Evolutionary conservation across 2,329 filamentous ascomycete genomes (phyloP), one percentile per base, ranked within the genome.

Genomic region (Dissoconium aciculare): DNA sequence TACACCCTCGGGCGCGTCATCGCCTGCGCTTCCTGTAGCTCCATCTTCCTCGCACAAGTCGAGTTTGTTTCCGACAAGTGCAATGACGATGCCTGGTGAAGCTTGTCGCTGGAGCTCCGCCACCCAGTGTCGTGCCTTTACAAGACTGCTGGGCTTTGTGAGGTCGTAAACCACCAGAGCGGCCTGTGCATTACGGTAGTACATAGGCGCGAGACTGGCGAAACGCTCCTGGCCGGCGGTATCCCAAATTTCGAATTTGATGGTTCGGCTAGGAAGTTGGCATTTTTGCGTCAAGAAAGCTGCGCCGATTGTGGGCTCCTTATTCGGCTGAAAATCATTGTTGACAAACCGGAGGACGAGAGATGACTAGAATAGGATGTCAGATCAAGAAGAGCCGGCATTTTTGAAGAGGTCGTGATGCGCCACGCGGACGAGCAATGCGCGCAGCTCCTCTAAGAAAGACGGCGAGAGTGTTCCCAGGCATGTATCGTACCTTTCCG

Each of bases 261-360:
- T 64, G 35, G 83, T 94, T 54, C 87, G 74, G 49, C 77, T 84
- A 17, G 87, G 87, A 25, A 95, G 78, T 51, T 83, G 89, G 66
- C 87, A 94, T 74, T 95, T 98, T 63, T 98, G 89, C 47, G 89
- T 98, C 44, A 98, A 66, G 63, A 98, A 98, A 42, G 89, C 89
- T 52, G 89, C 89, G 68, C 89, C 89, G 61, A 98, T 98, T 43
- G 89, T 98, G 39, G 89, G 89, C 59, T 98, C 89, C 67, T 95
- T 95, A 63, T 95, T 95, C 63, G 95, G 89, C 66, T 98, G 89
- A 53, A 98, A 98, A 61, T 95, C 87, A 63, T 98, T 89, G 69
- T 95, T 95, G 55, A 98, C 89, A 61, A 98, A 98, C 53, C 89
- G 83, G 54, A 98, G 71, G 41, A 98, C 89, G 36, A 98, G 75